Percentiles rank a stretch among this genome's conserved stretches.
Evolutionary conservation across 2,329 filamentous ascomycete genomes (phyloP).

Genomic region (Alternaria solani): DNA sequence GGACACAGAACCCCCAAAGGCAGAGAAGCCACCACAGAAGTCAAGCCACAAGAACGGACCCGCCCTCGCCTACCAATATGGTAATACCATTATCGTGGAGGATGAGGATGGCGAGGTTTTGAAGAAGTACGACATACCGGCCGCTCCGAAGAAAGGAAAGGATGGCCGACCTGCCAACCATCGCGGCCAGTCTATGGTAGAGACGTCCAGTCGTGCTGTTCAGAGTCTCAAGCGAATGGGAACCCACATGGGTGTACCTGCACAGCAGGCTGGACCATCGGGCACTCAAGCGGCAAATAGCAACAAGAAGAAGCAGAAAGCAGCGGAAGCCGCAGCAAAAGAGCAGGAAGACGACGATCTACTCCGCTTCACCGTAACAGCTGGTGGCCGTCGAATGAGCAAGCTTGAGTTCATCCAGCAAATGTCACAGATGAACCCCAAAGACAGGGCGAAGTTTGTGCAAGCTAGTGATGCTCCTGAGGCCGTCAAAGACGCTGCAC

Average conservation of each 20-base stretch:
- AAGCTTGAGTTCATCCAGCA: conserved; percentile 82
- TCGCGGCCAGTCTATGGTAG: conserved; percentile 44
- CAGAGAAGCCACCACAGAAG: conserved; percentile 47
- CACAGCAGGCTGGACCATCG: conserved; percentile 36
- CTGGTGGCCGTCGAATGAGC: conserved; percentile 76
- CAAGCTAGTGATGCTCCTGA: conserved; percentile 59
- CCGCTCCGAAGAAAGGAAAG: conserved; percentile 52
- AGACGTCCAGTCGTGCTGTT: conserved; percentile 48
- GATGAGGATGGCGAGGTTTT: conserved; percentile 87
- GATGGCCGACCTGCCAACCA: conserved; percentile 35
- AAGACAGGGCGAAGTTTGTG: conserved; percentile 63
- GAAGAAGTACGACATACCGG: conserved; percentile 80
- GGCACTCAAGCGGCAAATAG: conserved; percentile 16
- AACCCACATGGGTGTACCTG: conserved; percentile 58
- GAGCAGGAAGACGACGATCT: conserved; percentile 72
- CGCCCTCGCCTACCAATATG: conserved; percentile 85
- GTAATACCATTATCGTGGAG: conserved; percentile 89
- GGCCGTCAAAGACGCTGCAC: conserved; percentile 56
- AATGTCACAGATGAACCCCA: conserved; percentile 75
- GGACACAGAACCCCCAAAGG: conserved; percentile 37
- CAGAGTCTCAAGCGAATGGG: conserved; percentile 62
- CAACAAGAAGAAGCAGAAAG: conserved; percentile 36
- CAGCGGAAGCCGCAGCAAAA: conserved; percentile 31
- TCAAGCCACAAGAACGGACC: conserved; percentile 64
- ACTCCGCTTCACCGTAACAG: conserved; percentile 78